These are phyloP conservation scores for Effrenium voratum DNA, from an alignment of 73 alveolate genomes.

Conservation along the genomic window DNA sequence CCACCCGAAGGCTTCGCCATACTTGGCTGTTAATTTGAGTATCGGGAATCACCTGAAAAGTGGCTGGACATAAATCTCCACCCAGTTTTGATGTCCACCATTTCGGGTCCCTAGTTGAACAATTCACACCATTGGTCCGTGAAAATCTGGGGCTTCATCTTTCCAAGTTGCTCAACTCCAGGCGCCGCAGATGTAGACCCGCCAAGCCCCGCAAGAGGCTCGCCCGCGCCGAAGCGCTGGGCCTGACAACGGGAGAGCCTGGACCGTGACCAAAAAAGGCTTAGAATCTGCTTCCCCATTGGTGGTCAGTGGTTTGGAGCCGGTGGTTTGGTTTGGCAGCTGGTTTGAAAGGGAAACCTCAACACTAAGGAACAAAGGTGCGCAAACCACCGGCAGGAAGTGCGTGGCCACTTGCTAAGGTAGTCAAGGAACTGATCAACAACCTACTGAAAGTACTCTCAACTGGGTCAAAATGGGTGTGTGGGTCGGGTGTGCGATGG, in stretches of 20 bases:
- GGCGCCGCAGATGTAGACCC: background rate
- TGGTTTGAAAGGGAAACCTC: background rate
- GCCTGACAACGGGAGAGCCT: background rate
- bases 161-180: slow-evolving; percentile 41
- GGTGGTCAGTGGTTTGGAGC: too few relatives aligned
- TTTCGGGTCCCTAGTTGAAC: too few relatives aligned
- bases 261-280: background rate
- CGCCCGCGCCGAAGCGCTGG: slow-evolving; percentile 15
- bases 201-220: slow-evolving; percentile 48
- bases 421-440: background rate
- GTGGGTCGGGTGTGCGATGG: too few relatives aligned
- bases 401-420: background rate
- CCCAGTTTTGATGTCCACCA: background rate
- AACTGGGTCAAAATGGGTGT: too few relatives aligned
- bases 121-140: too few relatives aligned
- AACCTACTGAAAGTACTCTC: too few relatives aligned
- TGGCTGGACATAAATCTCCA: background rate
- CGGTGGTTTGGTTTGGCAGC: too few relatives aligned
- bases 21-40: too few relatives aligned
- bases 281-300: too few relatives aligned
- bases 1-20: background rate
- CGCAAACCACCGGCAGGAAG: background rate
- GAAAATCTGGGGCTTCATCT: background rate
- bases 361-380: background rate
- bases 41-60: background rate